These are phyloP conservation scores for Fusarium sp. DNA, from an alignment of 2,329 filamentous ascomycete species.

Conservation along the genomic window DNA sequence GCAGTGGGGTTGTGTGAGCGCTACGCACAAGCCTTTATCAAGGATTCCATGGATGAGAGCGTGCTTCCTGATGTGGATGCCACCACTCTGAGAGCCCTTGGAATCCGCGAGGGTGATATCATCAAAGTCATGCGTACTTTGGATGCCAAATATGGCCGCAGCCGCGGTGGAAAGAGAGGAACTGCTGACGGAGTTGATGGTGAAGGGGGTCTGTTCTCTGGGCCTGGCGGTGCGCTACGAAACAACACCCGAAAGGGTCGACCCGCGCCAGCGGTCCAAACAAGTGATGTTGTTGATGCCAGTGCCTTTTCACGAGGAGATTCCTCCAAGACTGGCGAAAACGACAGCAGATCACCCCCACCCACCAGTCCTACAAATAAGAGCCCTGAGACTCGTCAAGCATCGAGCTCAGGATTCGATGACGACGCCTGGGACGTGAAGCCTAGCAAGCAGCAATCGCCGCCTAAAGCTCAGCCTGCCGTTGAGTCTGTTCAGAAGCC, in stretches of 20 bases:
- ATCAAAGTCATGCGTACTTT: constrained; percentile 91
- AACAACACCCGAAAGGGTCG: constrained; percentile 96
- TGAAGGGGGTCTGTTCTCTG: constrained; percentile 86
- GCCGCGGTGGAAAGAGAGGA: constrained; percentile 49
- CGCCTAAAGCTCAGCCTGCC: constrained; percentile 28
- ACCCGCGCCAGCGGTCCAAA: constrained; percentile 84
- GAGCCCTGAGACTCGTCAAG: constrained; percentile 38
- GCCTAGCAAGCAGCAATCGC: constrained; percentile 67
- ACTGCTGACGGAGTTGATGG: constrained; percentile 60
- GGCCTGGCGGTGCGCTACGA: constrained; percentile 85
- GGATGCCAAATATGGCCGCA: constrained; percentile 80
- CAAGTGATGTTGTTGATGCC: constrained; percentile 86
- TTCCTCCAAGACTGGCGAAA: constrained; percentile 31
- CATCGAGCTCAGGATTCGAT: constrained; percentile 73
- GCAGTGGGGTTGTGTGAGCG: constrained; percentile 92
- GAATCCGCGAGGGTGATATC: constrained; percentile 95
- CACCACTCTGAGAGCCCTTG: constrained; percentile 81
- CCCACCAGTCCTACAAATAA: constrained; percentile 42
- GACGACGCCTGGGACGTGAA: constrained; percentile 98
- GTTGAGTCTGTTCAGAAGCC: constrained; percentile 37
- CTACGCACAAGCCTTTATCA: constrained; percentile 87
- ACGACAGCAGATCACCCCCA: constrained; percentile 34
- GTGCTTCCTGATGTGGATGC: constrained; percentile 89
- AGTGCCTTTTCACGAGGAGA: constrained; percentile 78
- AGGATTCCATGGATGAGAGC: constrained; percentile 96